phyloP scores from a whole-genome alignment of 1,139 yeast species.

The Hyphopichia buzzinii region DNA sequence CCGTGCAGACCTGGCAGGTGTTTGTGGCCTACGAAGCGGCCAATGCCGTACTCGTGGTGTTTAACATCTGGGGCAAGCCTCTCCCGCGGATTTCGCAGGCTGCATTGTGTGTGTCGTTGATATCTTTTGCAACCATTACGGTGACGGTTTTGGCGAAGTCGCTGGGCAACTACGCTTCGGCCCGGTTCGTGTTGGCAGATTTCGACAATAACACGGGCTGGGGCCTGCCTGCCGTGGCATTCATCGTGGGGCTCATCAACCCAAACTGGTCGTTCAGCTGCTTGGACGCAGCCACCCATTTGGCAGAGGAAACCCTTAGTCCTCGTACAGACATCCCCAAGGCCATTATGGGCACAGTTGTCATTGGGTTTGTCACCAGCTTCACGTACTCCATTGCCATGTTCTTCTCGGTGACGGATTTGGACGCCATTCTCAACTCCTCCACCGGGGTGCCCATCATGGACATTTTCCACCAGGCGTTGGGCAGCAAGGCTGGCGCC shows the following conservation, averaged over 20 bases:
- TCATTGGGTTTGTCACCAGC: conserved; percentile 40
- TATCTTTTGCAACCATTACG: conserved; percentile 54
- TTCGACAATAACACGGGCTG: conserved; percentile 68
- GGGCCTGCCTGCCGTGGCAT: conserved; percentile 57
- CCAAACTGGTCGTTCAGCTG: conserved; percentile 47
- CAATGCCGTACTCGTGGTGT: conserved; percentile 41
- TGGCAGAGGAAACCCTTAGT: conserved; percentile 39
- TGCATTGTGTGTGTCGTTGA: conserved; percentile 53
- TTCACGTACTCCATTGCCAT: conserved; percentile 41
- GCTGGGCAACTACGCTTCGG: conserved; percentile 43
- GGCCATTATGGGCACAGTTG: conserved; percentile 42
- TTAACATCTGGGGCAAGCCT: conserved; percentile 58
- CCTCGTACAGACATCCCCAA: conserved; percentile 42
- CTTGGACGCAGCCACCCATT: conserved; percentile 43
- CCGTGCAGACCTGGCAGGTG: conserved; percentile 55
- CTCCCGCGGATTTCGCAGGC: conserved; percentile 52
- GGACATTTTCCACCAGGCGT: conserved; percentile 41
- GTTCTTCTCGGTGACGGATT: conserved; percentile 39
- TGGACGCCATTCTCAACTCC: conserved; percentile 26
- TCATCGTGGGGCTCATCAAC: conserved; percentile 44
- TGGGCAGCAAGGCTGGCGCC: conserved; percentile 37
- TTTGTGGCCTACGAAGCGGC: conserved; percentile 48
- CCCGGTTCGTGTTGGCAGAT: conserved; percentile 59
- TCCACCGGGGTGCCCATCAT: conserved; percentile 41
- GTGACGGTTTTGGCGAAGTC: conserved; percentile 50